phyloP scores from a whole-genome alignment of 176 grass and related monocot species.

The Stipa capillata region DNA sequence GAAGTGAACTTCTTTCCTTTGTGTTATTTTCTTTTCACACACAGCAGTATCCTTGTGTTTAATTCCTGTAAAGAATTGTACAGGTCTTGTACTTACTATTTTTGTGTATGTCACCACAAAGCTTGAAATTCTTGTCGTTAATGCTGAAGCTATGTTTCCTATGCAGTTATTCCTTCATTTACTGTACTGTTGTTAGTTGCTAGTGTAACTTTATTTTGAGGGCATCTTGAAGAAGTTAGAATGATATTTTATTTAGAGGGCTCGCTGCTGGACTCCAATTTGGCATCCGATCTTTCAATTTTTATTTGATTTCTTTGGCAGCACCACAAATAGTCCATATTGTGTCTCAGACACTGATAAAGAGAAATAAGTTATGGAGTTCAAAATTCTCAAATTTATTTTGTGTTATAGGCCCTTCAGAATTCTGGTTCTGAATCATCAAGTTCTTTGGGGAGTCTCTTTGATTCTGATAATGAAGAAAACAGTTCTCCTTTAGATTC shows the following conservation, averaged over 20 bases:
- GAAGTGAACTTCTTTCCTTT: not conserved
- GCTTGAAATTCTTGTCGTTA: not conserved
- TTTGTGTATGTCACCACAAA: not conserved
- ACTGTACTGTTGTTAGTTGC: not conserved
- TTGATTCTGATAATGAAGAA: slow-evolving; percentile 71
- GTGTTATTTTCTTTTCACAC: not conserved
- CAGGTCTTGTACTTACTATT: not conserved
- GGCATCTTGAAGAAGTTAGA: slow-evolving; percentile 8
- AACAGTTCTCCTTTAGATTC: slow-evolving; percentile 18
- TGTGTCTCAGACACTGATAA: not conserved
- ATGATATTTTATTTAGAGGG: not conserved
- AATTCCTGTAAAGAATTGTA: not conserved
- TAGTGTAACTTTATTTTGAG: slow-evolving; percentile 18
- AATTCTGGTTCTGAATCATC: slow-evolving; percentile 47
- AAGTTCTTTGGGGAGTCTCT: slow-evolving; percentile 57
- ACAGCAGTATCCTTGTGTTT: not conserved
- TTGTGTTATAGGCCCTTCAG: slow-evolving; percentile 46
- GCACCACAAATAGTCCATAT: not conserved
- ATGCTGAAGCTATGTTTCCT: not conserved
- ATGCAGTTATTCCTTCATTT: not conserved
- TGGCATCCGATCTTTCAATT: not conserved
- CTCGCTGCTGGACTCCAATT: not conserved
- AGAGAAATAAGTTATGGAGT: slow-evolving; percentile 15
- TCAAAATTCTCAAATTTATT: slow-evolving; percentile 18
- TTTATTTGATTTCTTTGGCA: slow-evolving; percentile 3